Evolutionary conservation across 441 rosid genomes (phyloP), one percentile per base, ranked within the genome.

Genomic region (Flueggea neowawraea): DNA sequence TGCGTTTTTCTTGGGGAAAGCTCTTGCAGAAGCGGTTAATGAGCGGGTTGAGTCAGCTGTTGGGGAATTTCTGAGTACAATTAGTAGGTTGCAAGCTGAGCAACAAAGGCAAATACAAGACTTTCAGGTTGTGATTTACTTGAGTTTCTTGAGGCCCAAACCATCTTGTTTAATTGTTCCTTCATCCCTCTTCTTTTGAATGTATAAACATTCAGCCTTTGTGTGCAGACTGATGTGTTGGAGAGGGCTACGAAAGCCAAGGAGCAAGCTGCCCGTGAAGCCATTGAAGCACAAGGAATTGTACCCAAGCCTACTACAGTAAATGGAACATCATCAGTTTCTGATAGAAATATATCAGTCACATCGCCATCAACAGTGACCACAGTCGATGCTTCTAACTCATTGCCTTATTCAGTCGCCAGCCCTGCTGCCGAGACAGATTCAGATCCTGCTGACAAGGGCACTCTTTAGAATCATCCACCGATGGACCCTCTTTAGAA

Each of bases 1-100:
- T 77, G 97, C 97, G 1, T 93, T 93, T 78, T 93, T 93, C 85
- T 71, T 90, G 80, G 97, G 98, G n/a, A 93, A 88, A 73, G 98
- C 97, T 75, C 58, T 93, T 54, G 97, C 92, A 33, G 98, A 93
- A 65, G 90, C 93, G 3, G 66, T 93, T 55, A 90, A 73, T 28
- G 97, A 93, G 80, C 79, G 95, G 12, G 31, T 93, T 28, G 98
- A 88, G 77, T 84, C 98, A 4, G 79, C 95, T 1, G 78, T 90
- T 51, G 98, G 97, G 54, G 98, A 93, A 80, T 75, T 93, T 54
- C 72, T 93, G 66, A 67, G 97, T 71, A 68, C 71, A 1, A 57
- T 90, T 31, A 92, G 97, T 22, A 85, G 84, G 76, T 68, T 93
- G 67, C 98, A 90, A 73, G 85, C 92, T 14, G 97, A 93, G 81